phyloP scores from a whole-genome alignment of 768 basidiomycete genomes.

The Auricularia cornea region DNA sequence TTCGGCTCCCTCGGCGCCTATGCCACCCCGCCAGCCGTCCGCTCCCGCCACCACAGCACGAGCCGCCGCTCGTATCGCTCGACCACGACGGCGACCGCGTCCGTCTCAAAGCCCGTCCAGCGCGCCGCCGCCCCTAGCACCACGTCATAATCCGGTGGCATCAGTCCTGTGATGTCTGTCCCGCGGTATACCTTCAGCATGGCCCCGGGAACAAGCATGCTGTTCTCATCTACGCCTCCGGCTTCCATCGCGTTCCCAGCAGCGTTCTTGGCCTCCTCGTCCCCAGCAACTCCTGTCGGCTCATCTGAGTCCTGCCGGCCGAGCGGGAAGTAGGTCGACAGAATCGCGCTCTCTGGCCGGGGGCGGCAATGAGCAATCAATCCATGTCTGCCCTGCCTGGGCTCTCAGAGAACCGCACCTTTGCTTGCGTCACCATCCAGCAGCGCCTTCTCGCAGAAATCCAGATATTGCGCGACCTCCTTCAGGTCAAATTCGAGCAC shows the following conservation, averaged over 20 bases:
- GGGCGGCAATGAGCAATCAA: conserved; percentile 7
- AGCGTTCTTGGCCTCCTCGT: neutral
- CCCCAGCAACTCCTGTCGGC: conserved; percentile 10
- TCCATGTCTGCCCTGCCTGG: conserved; percentile 3
- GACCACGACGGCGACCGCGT: conserved; percentile 46
- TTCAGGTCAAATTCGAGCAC: conserved; percentile 43
- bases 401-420: conserved; percentile 13
- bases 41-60: conserved; percentile 36
- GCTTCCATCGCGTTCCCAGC: conserved; percentile 5
- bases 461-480: conserved; percentile 55
- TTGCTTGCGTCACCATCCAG: conserved; percentile 22
- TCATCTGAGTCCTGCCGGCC: conserved; percentile 3
- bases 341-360: conserved; percentile 3
- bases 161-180: conserved; percentile 55
- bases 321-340: conserved; percentile 1
- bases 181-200: conserved; percentile 54
- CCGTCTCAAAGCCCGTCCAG: conserved; percentile 47
- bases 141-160: conserved; percentile 41
- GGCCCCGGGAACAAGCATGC: conserved; percentile 43
- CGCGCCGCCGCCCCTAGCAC: conserved; percentile 45
- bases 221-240: conserved; percentile 4
- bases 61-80: conserved; percentile 62
- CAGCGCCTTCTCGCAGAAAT: conserved; percentile 54
- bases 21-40: neutral
- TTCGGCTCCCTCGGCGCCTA: too few species aligned